phyloP scores from a whole-genome alignment of 176 grass and related monocot genomes.

The Carex pumila region DNA sequence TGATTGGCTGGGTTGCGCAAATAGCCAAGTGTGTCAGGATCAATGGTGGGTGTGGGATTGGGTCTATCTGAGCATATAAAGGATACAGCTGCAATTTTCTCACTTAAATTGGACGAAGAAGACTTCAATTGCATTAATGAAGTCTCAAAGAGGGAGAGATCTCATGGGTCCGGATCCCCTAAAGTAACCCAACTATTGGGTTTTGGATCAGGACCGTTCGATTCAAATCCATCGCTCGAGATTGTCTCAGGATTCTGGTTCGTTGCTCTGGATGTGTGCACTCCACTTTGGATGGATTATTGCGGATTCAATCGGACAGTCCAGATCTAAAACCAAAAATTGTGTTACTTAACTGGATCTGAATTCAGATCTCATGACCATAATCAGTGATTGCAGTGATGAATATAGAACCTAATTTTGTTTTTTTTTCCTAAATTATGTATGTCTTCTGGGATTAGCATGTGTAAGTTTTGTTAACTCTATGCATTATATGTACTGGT shows the following conservation, averaged over 20 bases:
- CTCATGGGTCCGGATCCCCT: too few species aligned
- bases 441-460: too few species aligned
- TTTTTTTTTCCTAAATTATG: not conserved
- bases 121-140: constrained; percentile 60
- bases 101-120: constrained; percentile 74
- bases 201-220: too few species aligned
- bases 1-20: not conserved
- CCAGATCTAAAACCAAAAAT: too few species aligned
- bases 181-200: too few species aligned
- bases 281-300: too few species aligned
- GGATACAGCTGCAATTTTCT: constrained; percentile 67
- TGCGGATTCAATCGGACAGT: too few species aligned
- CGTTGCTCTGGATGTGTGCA: too few species aligned
- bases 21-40: constrained; percentile 71
- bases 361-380: constrained; percentile 44
- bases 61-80: constrained; percentile 76
- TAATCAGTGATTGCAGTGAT: constrained; percentile 78
- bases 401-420: constrained; percentile 40
- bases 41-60: constrained; percentile 85
- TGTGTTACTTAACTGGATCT: too few species aligned
- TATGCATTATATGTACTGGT: not conserved
- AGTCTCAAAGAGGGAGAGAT: constrained; percentile 43
- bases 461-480: too few species aligned
- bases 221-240: too few species aligned
- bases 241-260: too few species aligned